These are phyloP conservation scores for Stachybotrys chlorohalonatus DNA, from an alignment of 2,329 filamentous ascomycete species.

Conservation along the genomic window DNA sequence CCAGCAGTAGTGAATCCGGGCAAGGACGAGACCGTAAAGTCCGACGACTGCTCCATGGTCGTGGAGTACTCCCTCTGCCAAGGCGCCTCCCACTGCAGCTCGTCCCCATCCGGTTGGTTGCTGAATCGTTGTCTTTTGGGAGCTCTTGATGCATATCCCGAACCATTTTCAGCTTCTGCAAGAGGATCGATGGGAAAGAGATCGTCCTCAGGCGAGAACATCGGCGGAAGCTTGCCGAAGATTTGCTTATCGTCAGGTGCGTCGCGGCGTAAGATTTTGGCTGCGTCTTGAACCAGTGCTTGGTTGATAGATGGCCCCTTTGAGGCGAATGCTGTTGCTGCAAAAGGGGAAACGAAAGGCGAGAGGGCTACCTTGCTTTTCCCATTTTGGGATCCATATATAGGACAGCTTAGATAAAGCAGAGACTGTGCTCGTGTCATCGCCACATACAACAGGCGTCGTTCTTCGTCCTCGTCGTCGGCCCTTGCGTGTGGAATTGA, in stretches of 20 bases:
- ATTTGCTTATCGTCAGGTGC: constrained; percentile 49
- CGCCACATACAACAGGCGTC: constrained; percentile 83
- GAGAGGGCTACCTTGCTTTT: constrained; percentile 57
- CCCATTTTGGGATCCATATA: constrained; percentile 51
- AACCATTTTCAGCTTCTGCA: constrained; percentile 10
- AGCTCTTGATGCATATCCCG: constrained; percentile 11
- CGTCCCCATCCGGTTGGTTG: constrained; percentile 7
- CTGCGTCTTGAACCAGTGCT: constrained; percentile 54
- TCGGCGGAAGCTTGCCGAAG: constrained; percentile 38
- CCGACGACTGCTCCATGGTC: constrained; percentile 50
- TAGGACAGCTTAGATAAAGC: constrained; percentile 75
- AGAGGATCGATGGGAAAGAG: constrained; percentile 55
- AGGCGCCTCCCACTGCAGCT: constrained; percentile 16
- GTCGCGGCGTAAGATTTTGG: constrained; percentile 58
- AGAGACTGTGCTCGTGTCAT: constrained; percentile 90
- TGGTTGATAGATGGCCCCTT: constrained; percentile 63
- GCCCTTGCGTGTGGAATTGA: constrained; percentile 83
- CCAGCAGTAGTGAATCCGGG: constrained; percentile 55
- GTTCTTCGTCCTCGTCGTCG: constrained; percentile 80
- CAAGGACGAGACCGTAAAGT: constrained; percentile 49
- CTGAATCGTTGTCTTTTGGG: constrained; percentile 19
- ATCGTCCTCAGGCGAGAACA: constrained; percentile 57
- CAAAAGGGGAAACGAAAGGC: constrained; percentile 54
- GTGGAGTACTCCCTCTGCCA: constrained; percentile 42
- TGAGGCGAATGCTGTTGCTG: constrained; percentile 33